Base-by-base conservation (phyloP, 1,284 basidiomycete genomes). In the Pholiota adiposa region DNA sequence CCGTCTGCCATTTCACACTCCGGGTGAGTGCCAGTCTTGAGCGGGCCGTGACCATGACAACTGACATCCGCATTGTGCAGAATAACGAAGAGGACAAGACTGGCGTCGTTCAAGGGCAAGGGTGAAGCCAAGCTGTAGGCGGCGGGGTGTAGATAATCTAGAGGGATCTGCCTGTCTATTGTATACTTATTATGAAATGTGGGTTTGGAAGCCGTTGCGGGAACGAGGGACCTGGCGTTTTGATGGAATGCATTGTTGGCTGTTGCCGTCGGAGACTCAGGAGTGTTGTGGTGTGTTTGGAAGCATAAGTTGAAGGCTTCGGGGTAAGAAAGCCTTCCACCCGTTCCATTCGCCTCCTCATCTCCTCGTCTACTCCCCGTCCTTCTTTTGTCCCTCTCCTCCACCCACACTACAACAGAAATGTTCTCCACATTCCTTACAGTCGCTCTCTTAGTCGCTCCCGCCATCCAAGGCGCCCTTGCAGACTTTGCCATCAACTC, bases 341-440 rank as follows among this genome's bases (percentile, higher is more conserved):
- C 60, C 59, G 60, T 65, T 60, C 66, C 67, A 63, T 38, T 63
- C 64, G 68, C 67, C 59, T 65, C 59, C 68, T 63, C 64, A 55
- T 54, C 59, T 55, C 63, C 67, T 67, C 69, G 66, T 60, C 57
- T 65, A 68, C 59, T 67, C 66, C 64, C 69, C 63, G 65, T 66
- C 66, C 61, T 61, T 59, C 62, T 59, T 70, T 72, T 72, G 67
- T 67, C 72, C 68, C 67, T 64, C 62, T 63, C 65, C 63, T 65
- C 65, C n/a, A n/a, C n/a, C n/a, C n/a, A n/a, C n/a, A n/a, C 65
- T 57, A 59, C 59, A 63, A 51, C 65, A 75, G 69, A 78, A 70
- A 92, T 92, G 90, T 88, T 86, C 83, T 77, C 85, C 77, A 89
- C 90, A 78, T 75, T 92, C 88, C 54, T 90, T 90, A 80, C 82